Evolutionary conservation across 108 stramenopile species (phyloP).

Genomic region (Nannochloropsis gaditana): DNA sequence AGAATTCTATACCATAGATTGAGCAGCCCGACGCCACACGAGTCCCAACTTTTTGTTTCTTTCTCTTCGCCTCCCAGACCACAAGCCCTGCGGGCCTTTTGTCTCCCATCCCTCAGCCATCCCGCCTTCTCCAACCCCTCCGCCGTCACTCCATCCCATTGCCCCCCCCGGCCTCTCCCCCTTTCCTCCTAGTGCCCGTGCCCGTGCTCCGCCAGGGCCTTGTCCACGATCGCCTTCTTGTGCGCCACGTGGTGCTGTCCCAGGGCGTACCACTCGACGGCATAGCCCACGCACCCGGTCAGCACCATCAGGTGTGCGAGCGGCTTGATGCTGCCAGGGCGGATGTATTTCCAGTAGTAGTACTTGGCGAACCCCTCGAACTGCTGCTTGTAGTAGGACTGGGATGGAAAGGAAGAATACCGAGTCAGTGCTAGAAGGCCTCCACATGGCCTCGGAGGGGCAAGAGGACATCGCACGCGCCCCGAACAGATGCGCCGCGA

Average conservation of each 20-base stretch:
- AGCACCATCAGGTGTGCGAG: conserved; percentile 21
- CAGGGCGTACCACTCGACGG: conserved; percentile 20
- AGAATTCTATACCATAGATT: too few relatives aligned
- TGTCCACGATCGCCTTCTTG: conserved; percentile 12
- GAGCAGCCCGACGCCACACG: too few relatives aligned
- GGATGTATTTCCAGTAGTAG: conserved; percentile 18
- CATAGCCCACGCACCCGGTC: neutral
- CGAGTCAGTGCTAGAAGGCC: neutral
- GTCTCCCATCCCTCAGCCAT: neutral
- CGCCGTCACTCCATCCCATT: neutral
- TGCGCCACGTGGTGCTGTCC: conserved; percentile 28
- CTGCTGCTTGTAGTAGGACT: neutral
- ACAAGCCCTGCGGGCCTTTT: neutral
- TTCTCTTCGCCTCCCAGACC: neutral
- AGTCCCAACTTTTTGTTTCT: neutral
- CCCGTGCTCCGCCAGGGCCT: conserved; percentile 18
- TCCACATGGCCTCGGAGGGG: too few relatives aligned
- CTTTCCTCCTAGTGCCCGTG: neutral
- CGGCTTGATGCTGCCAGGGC: conserved; percentile 21
- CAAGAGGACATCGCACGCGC: too few relatives aligned
- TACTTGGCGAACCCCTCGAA: neutral
- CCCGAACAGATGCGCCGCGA: too few relatives aligned
- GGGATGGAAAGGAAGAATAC: neutral
- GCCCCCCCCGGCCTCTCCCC: neutral
- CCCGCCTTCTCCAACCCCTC: conserved; percentile 6